Evolutionary conservation across 2,329 filamentous ascomycete genomes (phyloP).

Genomic region (Botryosphaeria dothidea): DNA sequence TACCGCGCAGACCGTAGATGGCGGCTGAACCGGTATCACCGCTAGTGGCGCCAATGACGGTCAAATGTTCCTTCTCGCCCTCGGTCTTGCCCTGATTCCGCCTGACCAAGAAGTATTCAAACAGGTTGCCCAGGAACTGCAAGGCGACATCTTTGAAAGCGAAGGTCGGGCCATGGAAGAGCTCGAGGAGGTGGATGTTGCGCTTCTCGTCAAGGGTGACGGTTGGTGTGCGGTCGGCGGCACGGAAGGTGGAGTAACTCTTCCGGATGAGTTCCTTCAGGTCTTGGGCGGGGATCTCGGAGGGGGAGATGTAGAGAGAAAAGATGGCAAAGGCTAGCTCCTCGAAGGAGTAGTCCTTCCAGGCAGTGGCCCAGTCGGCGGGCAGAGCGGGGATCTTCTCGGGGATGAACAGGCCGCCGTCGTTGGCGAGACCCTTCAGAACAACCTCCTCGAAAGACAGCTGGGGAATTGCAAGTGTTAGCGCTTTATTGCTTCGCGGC

Average conservation of each 20-base stretch:
- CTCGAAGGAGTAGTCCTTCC: slow-evolving; percentile 76
- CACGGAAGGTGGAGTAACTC: slow-evolving; percentile 88
- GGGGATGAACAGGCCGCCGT: slow-evolving; percentile 88
- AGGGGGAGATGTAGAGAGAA: slow-evolving; percentile 79
- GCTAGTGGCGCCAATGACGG: slow-evolving; percentile 44
- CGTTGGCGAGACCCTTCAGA: slow-evolving; percentile 81
- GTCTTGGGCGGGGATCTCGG: slow-evolving; percentile 78
- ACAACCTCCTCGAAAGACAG: slow-evolving; percentile 91
- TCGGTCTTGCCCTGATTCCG: slow-evolving; percentile 70
- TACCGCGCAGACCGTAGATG: slow-evolving; percentile 91
- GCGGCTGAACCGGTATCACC: slow-evolving; percentile 81
- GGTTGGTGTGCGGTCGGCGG: slow-evolving; percentile 74
- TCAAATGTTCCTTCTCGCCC: slow-evolving; percentile 56
- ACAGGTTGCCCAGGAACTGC: slow-evolving; percentile 94
- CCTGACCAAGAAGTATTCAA: slow-evolving; percentile 80
- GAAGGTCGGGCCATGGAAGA: slow-evolving; percentile 95
- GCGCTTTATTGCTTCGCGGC: slow-evolving; percentile 21
- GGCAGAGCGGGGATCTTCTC: slow-evolving; percentile 72
- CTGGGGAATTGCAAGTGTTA: slow-evolving; percentile 44
- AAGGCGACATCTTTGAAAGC: slow-evolving; percentile 91
- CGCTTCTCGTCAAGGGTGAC: slow-evolving; percentile 70
- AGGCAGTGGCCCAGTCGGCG: slow-evolving; percentile 64
- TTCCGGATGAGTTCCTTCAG: slow-evolving; percentile 79
- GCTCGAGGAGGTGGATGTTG: slow-evolving; percentile 82
- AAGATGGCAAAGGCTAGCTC: slow-evolving; percentile 84